Evolutionary conservation across 1,284 basidiomycete species (phyloP).

Genomic region (Spongiforma sp.): DNA sequence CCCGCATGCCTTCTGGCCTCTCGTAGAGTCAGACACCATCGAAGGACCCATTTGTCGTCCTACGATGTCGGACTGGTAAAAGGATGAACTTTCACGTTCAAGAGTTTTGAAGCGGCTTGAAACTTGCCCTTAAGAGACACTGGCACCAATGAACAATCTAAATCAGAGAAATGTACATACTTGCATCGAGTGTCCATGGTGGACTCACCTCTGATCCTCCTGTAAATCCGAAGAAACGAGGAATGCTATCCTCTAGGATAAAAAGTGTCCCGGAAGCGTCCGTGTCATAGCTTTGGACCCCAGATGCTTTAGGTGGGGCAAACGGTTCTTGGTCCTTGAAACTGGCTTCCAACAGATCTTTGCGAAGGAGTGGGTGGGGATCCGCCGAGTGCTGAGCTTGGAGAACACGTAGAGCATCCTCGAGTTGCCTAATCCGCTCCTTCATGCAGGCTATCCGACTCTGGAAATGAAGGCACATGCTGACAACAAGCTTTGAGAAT

Average conservation of each 20-base stretch:
- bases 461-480: too few species aligned
- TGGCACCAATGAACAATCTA: conserved; percentile 17
- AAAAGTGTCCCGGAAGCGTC: conserved; percentile 67
- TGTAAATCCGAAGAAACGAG: conserved; percentile 67
- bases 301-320: conserved; percentile 24
- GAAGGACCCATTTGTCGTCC: conserved; percentile 18
- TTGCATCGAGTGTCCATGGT: neutral
- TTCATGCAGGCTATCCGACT: conserved; percentile 64
- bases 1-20: conserved; percentile 40
- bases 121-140: conserved; percentile 40
- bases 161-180: conserved; percentile 9
- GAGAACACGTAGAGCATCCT: conserved; percentile 62
- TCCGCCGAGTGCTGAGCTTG: conserved; percentile 57
- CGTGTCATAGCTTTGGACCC: too few species aligned
- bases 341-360: conserved; percentile 53
- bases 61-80: conserved; percentile 32
- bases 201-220: conserved; percentile 63
- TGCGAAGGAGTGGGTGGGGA: conserved; percentile 67
- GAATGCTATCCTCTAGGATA: conserved; percentile 62
- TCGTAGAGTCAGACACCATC: conserved; percentile 39
- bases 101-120: conserved; percentile 1
- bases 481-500: too few species aligned
- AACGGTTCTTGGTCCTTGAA: conserved; percentile 40
- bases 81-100: conserved; percentile 19
- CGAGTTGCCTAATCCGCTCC: conserved; percentile 66